Evolutionary conservation across 2,329 filamentous ascomycete species (phyloP).

Genomic region (Gaeumannomyces tritici): DNA sequence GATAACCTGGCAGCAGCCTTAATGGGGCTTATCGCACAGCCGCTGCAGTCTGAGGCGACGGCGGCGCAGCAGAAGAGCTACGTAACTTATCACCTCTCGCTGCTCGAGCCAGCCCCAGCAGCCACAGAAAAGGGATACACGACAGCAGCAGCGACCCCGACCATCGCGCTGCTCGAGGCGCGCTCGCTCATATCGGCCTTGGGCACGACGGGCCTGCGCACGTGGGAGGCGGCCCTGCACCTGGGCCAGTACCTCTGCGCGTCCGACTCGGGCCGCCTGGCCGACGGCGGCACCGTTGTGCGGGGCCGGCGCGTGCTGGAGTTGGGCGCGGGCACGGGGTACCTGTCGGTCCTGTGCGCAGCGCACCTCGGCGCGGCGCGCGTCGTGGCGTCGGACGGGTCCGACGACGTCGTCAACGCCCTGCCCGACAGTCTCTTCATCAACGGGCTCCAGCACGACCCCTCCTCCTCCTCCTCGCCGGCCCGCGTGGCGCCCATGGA

Average conservation of each 20-base stretch:
- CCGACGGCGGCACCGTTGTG: conserved; percentile 24
- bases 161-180: conserved; percentile 59
- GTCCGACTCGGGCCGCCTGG: conserved; percentile 17
- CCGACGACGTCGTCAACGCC: conserved; percentile 59
- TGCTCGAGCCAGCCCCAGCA: conserved; percentile 11
- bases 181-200: conserved; percentile 58
- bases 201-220: conserved; percentile 67
- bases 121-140: neutral
- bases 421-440: conserved; percentile 59
- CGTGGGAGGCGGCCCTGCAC: conserved; percentile 73
- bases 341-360: conserved; percentile 64
- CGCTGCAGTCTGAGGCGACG: conserved; percentile 52
- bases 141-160: neutral
- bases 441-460: conserved; percentile 51
- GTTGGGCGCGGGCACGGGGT: conserved; percentile 68
- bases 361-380: conserved; percentile 50
- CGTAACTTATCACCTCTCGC: conserved; percentile 58
- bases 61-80: conserved; percentile 64
- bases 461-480: too few relatives aligned
- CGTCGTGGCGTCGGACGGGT: conserved; percentile 65
- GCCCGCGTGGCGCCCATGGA: conserved; percentile 37
- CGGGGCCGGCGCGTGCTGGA: conserved; percentile 54
- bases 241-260: conserved; percentile 57
- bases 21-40: conserved; percentile 52
- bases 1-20: conserved; percentile 68